Percentiles rank a stretch among this genome's conserved stretches.
Conservation (phyloP, 2,329 filamentous ascomycete genomes). For the Fusarium sp. region DNA sequence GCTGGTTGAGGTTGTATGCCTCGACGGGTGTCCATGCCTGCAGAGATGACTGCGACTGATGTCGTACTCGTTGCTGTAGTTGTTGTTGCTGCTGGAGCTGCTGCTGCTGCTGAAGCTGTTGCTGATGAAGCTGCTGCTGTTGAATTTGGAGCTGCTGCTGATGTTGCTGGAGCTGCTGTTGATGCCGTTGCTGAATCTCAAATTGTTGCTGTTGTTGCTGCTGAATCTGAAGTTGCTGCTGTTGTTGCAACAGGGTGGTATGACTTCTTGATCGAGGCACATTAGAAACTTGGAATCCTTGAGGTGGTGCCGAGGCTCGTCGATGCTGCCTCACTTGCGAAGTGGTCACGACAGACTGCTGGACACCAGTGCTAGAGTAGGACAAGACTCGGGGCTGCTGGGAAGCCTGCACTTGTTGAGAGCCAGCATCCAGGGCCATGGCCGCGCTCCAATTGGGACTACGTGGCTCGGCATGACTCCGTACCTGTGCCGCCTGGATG, state of each 20-base stretch:
- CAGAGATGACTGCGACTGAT: conserved; percentile 19
- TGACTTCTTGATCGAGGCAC: conserved; percentile 27
- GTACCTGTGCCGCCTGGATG: conserved; percentile 16
- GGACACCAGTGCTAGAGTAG: conserved; percentile 31
- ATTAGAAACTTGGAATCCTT: conserved; percentile 9
- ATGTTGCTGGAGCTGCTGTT: conserved; percentile 5
- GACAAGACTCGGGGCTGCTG: conserved; percentile 28
- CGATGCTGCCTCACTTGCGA: conserved; percentile 32
- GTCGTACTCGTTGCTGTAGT: conserved; percentile 5
- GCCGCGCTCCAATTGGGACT: conserved; percentile 22
- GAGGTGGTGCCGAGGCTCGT: conserved; percentile 33
- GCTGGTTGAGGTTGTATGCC: conserved; percentile 32
- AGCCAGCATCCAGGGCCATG: conserved; percentile 10
- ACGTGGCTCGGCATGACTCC: conserved; percentile 21
- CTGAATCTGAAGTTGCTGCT: conserved; percentile 18
- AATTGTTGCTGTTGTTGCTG: conserved; percentile 4
- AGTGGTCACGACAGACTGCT: conserved; percentile 11
- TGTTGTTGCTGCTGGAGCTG: conserved; percentile 26
- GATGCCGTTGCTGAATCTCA: conserved; percentile 21
- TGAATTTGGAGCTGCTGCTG: conserved; percentile 20
- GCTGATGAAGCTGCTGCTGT: conserved; percentile 28
- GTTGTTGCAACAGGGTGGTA: conserved; percentile 25
- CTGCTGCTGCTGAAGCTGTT: conserved; percentile 18
- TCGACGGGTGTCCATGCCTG: conserved; percentile 33
- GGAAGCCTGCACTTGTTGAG: conserved; percentile 13